Evolutionary conservation across 805 yeast genomes (phyloP).

Genomic region (Ascoidea rubescens): DNA sequence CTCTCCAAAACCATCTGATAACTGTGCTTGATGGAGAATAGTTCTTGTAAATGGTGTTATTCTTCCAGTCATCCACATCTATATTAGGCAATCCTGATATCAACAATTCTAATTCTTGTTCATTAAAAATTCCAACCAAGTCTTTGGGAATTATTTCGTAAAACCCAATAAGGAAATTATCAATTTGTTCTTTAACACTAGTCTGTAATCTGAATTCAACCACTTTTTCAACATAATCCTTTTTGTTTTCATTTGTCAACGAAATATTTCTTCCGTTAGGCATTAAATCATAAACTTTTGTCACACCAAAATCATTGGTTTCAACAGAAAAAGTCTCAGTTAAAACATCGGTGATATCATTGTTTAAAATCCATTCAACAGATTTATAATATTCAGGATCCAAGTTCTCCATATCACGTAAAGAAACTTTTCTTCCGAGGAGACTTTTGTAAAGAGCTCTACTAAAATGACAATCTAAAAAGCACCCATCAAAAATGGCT

Average conservation of each 20-base stretch:
- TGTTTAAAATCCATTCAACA: constrained; percentile 89
- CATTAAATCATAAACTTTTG: constrained; percentile 65
- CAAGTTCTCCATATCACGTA: constrained; percentile 95
- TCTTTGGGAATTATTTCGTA: constrained; percentile 81
- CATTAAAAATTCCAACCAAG: constrained; percentile 77
- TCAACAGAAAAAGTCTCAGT: constrained; percentile 92
- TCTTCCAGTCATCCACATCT: constrained; percentile 92
- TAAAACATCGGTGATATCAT: constrained; percentile 85
- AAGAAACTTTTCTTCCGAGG: constrained; percentile 62
- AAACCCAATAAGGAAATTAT: constrained; percentile 74
- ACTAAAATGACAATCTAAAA: constrained; percentile 87
- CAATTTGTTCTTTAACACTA: constrained; percentile 80
- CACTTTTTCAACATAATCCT: constrained; percentile 72
- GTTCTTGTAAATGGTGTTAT: constrained; percentile 67
- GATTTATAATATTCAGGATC: constrained; percentile 95
- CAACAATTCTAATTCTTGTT: constrained; percentile 84
- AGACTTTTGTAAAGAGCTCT: constrained; percentile 88
- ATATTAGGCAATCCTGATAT: constrained; percentile 94
- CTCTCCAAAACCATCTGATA: constrained; percentile 96
- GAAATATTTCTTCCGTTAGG: constrained; percentile 73
- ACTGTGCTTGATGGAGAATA: constrained; percentile 76
- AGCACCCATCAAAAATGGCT: constrained; percentile 77
- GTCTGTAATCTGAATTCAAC: constrained; percentile 78
- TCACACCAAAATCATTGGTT: constrained; percentile 87
- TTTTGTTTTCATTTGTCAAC: constrained; percentile 84